phyloP scores from a whole-genome alignment of 2,329 filamentous ascomycete species.

The Amphichorda felina region DNA sequence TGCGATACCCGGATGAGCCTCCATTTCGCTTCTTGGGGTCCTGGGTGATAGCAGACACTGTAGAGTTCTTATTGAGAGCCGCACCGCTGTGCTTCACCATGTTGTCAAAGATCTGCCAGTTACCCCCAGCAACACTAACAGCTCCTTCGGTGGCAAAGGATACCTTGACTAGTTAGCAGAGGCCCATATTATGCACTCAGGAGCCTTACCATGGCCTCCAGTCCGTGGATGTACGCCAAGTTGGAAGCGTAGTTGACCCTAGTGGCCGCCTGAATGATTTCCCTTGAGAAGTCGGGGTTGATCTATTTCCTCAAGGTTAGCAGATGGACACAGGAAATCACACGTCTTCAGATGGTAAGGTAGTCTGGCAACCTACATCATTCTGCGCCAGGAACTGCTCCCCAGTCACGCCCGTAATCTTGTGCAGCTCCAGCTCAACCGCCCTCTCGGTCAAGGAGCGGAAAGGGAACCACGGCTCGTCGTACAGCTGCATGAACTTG shows the following conservation, averaged over 20 bases:
- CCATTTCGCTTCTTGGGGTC: constrained; percentile 24
- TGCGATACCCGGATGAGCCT: constrained; percentile 30
- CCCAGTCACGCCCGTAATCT: constrained; percentile 59
- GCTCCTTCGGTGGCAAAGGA: constrained; percentile 84
- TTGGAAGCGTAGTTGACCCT: constrained; percentile 94
- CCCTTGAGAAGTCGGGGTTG: constrained; percentile 53
- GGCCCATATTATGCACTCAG: not conserved
- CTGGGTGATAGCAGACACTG: constrained; percentile 48
- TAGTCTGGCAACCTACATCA: constrained; percentile 30
- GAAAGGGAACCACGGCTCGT: constrained; percentile 76
- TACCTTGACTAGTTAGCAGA: constrained; percentile 28
- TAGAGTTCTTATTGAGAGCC: constrained; percentile 51
- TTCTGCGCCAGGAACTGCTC: constrained; percentile 58
- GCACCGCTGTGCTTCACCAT: constrained; percentile 61
- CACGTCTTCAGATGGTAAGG: too few relatives aligned
- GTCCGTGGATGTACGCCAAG: constrained; percentile 69
- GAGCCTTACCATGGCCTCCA: constrained; percentile 62
- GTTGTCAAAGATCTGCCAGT: constrained; percentile 85
- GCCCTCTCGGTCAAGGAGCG: constrained; percentile 58
- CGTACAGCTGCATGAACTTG: constrained; percentile 70
- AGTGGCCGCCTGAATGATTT: constrained; percentile 83
- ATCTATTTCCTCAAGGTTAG: constrained; percentile 29
- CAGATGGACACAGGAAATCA: not conserved
- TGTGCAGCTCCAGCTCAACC: constrained; percentile 53
- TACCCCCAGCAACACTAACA: constrained; percentile 68